phyloP scores from a whole-genome alignment of 2,329 filamentous ascomycete genomes.

The Berkeleyomyces rouxiae region DNA sequence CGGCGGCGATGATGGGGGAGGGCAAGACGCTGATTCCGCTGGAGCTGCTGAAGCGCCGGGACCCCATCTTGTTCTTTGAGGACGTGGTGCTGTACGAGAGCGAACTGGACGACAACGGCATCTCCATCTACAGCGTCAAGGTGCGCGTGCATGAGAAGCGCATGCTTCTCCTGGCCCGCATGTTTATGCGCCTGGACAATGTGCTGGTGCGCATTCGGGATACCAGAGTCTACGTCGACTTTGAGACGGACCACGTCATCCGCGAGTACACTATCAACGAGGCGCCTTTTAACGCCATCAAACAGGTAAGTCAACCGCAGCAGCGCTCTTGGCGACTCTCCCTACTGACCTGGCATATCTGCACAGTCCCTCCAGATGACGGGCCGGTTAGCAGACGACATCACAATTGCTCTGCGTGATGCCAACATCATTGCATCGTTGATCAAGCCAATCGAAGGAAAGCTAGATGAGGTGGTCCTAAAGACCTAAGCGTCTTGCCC shows the following conservation, averaged over 20 bases:
- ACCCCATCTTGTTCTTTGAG: slow-evolving; percentile 93
- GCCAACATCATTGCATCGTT: slow-evolving; percentile 57
- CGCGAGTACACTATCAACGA: slow-evolving; percentile 86
- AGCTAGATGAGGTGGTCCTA: slow-evolving; percentile 9
- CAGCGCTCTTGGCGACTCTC: neutral
- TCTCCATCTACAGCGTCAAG: slow-evolving; percentile 79
- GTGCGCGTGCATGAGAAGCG: slow-evolving; percentile 81
- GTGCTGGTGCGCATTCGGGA: slow-evolving; percentile 79
- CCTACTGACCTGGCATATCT: neutral
- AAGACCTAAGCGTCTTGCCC: neutral
- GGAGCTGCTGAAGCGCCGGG: slow-evolving; percentile 69
- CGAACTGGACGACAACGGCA: slow-evolving; percentile 94
- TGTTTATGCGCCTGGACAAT: slow-evolving; percentile 87
- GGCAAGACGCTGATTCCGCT: slow-evolving; percentile 47
- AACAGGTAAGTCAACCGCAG: slow-evolving; percentile 35
- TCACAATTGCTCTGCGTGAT: slow-evolving; percentile 62
- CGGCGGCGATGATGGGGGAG: slow-evolving; percentile 12
- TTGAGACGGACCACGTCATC: slow-evolving; percentile 59
- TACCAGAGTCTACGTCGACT: slow-evolving; percentile 84
- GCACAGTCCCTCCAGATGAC: slow-evolving; percentile 31
- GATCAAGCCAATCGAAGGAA: slow-evolving; percentile 23
- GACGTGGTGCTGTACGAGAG: slow-evolving; percentile 94
- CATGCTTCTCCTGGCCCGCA: slow-evolving; percentile 65
- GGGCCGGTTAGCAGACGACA: slow-evolving; percentile 47
- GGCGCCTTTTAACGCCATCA: slow-evolving; percentile 59